Base-by-base conservation (phyloP, 1,284 basidiomycete species). In the Pisolithus thermaeus region DNA sequence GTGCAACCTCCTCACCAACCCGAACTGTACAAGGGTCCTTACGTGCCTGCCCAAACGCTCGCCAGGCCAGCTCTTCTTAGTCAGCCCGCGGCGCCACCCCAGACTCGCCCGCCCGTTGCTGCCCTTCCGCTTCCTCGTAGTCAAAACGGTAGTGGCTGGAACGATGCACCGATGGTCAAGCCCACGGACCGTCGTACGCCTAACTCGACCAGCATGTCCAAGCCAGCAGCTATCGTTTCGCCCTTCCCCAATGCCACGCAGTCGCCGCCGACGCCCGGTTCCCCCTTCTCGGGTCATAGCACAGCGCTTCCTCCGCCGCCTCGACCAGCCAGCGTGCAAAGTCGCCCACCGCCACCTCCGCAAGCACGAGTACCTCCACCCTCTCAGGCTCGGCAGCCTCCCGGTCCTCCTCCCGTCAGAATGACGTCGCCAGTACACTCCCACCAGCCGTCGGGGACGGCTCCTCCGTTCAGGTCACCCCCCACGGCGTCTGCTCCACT, bases 241-340 rank as follows among this genome's bases (percentile, higher is more conserved):
- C 94, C 94, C 1, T 97, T 97, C 83, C 90, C 92, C 7, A 92
- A 90, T 59, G 76, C 76, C n/a, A 72, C 76, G 20, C 70, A 70
- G 11, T 76, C 76, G 46, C 74, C 78, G 8, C 74, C 77, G 40
- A 64, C 56, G 9, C 61, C 71, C 38, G 64, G 70, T 7, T 72
- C 79, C 30, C 74, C 78, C 4, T 77, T 74, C 53, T 49, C 65
- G 12, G 67, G 62, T 4, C 75, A 77, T 50, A 63, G 65, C 4
- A 61, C 69, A 3, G 59, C 69, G 2, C 53, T 80, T 11, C 81
- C 80, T 1, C 84, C 82, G 2, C 83, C 83, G 0, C 83, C 83
- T 22, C 74, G 82, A 20, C 80, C 85, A 23, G 78, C 77, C 7
- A 83, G 81, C 56, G 81, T 79, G 0, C 77, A 79, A 46, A 75